Evolutionary conservation across 2,329 filamentous ascomycete species (phyloP), one percentile per base, ranked within the genome.

Genomic region (Penicillium concentricum): DNA sequence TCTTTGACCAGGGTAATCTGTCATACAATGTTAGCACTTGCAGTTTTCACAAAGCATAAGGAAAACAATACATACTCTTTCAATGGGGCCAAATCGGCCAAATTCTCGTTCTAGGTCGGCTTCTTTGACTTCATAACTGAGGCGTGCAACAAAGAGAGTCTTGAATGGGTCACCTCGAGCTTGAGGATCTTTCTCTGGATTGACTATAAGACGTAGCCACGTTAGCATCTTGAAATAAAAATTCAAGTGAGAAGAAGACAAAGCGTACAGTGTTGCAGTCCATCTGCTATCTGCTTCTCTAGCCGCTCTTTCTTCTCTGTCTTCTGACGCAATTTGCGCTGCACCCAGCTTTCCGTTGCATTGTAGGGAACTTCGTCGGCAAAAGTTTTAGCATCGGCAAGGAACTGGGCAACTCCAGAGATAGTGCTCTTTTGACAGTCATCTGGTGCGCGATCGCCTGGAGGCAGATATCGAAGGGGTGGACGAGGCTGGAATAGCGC

Each of bases 401-500:
- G 80, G 69, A 85, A 97, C 47, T 86, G 82, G 22, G 87, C 91
- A 57, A 97, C 74, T 51, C 91, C 91, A 22, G 81, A 80, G 62
- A 97, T 85, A 52, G 83, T 79, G 59, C 87, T 84, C 18, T 91
- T 95, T 72, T 83, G 87, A 68, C 91, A 88, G 64, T 92, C 85
- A 76, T 94, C 91, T 12, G 92, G 89, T 60, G 92, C 85, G 73
- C 90, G 82, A 76, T 97, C 93, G 67, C 84, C 82, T 7, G 92
- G 90, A 59, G 89, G 88, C 59, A 96, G 86, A 83, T 91, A 97
- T 76, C 92, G 89, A 72, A 97, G 80, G 58, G 93, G 89, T 67
- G 94, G 94, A 58, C 94, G 90, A 72, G 94, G 91, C 78, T 93
- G 90, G 80, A 99, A 99, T 66, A 97, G 90, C 77, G 90, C 90